Evolutionary conservation across 352 stramenopile genomes (phyloP).

Genomic region (Phytophthora lateralis): DNA sequence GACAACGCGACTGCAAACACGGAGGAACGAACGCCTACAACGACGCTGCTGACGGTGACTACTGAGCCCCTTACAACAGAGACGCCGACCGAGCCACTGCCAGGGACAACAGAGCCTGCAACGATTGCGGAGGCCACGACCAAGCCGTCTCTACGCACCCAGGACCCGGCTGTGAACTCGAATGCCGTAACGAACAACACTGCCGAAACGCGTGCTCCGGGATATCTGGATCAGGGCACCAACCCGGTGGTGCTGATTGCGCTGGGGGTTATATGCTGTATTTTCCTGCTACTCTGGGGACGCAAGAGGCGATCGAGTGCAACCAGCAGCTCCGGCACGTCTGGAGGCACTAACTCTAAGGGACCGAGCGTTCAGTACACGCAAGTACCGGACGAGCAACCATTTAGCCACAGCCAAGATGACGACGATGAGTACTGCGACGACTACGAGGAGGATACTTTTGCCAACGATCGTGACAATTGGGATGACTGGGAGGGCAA

Average conservation of each 20-base stretch:
- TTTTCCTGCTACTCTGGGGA: slow-evolving; percentile 62
- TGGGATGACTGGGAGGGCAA: slow-evolving; percentile 80
- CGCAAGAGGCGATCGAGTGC: slow-evolving; percentile 46
- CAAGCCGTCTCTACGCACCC: slow-evolving; percentile 43
- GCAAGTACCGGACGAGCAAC: slow-evolving; percentile 57
- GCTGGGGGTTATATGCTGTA: slow-evolving; percentile 52
- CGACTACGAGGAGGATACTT: slow-evolving; percentile 52
- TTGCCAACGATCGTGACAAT: slow-evolving; percentile 50
- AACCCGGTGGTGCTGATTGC: slow-evolving; percentile 53
- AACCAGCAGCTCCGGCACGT: slow-evolving; percentile 16
- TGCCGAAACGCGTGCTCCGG: slow-evolving; percentile 8
- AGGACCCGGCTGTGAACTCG: slow-evolving; percentile 29
- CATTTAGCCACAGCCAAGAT: slow-evolving; percentile 45
- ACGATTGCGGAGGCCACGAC: slow-evolving; percentile 16
- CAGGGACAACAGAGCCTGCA: slow-evolving; percentile 11
- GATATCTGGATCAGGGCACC: slow-evolving; percentile 41
- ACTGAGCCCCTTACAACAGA: slow-evolving; percentile 7
- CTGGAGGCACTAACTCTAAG: slow-evolving; percentile 11
- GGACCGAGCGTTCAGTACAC: slow-evolving; percentile 66
- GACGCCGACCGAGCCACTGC: background rate
- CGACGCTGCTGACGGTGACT: background rate
- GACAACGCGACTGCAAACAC: background rate
- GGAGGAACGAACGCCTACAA: slow-evolving; percentile 5
- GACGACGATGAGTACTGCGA: slow-evolving; percentile 57
- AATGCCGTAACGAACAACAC: slow-evolving; percentile 23